These are phyloP conservation scores for Suhomyces chickasaworum DNA, from an alignment of 1,139 yeast genomes.

Conservation along the genomic window DNA sequence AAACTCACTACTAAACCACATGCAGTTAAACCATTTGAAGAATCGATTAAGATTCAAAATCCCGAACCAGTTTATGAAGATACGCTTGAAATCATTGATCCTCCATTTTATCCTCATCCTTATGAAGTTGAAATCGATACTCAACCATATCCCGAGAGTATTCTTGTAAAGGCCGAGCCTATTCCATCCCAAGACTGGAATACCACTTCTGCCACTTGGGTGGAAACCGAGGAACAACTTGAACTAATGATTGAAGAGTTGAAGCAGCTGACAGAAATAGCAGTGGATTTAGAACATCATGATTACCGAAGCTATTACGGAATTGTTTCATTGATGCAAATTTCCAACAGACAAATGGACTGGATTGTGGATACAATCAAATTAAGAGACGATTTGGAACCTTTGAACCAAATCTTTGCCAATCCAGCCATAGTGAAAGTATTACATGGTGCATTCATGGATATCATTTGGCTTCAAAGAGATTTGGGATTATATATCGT, in stretches of 20 bases:
- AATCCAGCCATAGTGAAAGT: constrained; percentile 82
- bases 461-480: constrained; percentile 94
- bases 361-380: constrained; percentile 81
- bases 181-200: constrained; percentile 68
- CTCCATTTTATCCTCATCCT: constrained; percentile 77
- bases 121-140: constrained; percentile 73
- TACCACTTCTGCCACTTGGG: constrained; percentile 64
- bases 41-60: constrained; percentile 42
- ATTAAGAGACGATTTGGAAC: constrained; percentile 69
- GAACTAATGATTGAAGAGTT: constrained; percentile 57
- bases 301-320: constrained; percentile 91
- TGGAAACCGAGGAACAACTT: constrained; percentile 59
- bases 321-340: constrained; percentile 90
- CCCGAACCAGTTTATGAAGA: constrained; percentile 31
- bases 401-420: constrained; percentile 74
- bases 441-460: constrained; percentile 96
- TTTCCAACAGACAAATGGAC: constrained; percentile 77
- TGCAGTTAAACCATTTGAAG: constrained; percentile 57
- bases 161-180: constrained; percentile 52
- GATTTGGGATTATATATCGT: constrained; percentile 92
- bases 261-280: constrained; percentile 60
- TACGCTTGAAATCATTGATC: constrained; percentile 44
- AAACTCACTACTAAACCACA: constrained; percentile 70
- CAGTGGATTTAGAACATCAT: constrained; percentile 97
- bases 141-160: constrained; percentile 67